phyloP scores from a whole-genome alignment of 2,329 filamentous ascomycete genomes.

The Fusarium sp. region DNA sequence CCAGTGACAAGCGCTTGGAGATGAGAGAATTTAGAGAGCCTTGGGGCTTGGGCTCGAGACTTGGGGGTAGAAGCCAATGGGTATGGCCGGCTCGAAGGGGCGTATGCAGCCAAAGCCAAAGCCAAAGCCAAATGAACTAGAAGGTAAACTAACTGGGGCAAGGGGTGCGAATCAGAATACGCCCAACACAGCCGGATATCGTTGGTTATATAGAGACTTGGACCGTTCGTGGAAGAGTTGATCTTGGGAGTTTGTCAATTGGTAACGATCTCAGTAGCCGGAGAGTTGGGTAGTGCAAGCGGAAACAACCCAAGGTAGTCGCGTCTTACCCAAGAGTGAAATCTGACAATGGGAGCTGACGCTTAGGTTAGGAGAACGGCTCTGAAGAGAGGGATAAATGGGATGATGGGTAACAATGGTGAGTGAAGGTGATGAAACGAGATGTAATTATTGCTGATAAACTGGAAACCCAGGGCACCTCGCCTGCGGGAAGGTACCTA shows the following conservation, averaged over 20 bases:
- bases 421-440: background rate
- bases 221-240: slow-evolving; percentile 40
- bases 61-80: slow-evolving; percentile 35
- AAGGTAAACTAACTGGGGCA: slow-evolving; percentile 16
- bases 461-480: too few relatives aligned
- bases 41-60: slow-evolving; percentile 16
- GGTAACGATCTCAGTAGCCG: slow-evolving; percentile 19
- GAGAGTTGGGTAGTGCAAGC: slow-evolving; percentile 13
- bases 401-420: too few relatives aligned
- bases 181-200: slow-evolving; percentile 25
- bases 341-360: slow-evolving; percentile 8
- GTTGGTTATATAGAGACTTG: slow-evolving; percentile 34
- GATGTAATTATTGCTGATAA: background rate
- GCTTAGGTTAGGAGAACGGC: background rate
- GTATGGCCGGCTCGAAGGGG: slow-evolving; percentile 32
- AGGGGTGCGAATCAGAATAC: slow-evolving; percentile 31
- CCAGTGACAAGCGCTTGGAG: slow-evolving; percentile 37
- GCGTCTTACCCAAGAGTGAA: slow-evolving; percentile 10
- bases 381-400: background rate
- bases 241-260: slow-evolving; percentile 6
- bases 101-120: slow-evolving; percentile 22
- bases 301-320: slow-evolving; percentile 25
- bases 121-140: slow-evolving; percentile 14
- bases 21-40: slow-evolving; percentile 38
- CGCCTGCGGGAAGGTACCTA: background rate